Evolutionary conservation across 352 stramenopile genomes (phyloP).

Genomic region (Globisporangium ultimum): DNA sequence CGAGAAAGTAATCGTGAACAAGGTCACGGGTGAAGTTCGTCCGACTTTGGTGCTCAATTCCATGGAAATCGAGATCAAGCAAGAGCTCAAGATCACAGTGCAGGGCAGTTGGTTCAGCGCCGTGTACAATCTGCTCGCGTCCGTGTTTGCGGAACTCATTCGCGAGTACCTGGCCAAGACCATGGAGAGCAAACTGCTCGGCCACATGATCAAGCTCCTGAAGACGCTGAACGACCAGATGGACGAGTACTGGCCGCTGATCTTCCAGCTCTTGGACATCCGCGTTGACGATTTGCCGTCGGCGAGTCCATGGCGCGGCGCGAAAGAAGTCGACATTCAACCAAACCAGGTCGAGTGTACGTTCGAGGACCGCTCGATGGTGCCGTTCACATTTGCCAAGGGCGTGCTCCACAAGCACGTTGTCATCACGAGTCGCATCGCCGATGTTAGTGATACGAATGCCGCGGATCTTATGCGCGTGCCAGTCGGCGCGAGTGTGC

Average conservation of each 20-base stretch:
- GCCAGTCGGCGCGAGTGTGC: slow-evolving; percentile 51
- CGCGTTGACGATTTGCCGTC: slow-evolving; percentile 70
- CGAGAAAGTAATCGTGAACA: slow-evolving; percentile 59
- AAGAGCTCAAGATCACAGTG: slow-evolving; percentile 79
- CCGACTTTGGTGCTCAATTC: slow-evolving; percentile 77
- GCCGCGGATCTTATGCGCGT: slow-evolving; percentile 35
- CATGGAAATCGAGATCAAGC: slow-evolving; percentile 80
- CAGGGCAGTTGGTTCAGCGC: slow-evolving; percentile 86
- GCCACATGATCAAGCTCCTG: slow-evolving; percentile 83
- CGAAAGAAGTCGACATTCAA: slow-evolving; percentile 68
- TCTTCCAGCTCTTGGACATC: slow-evolving; percentile 81
- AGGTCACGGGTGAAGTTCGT: slow-evolving; percentile 58
- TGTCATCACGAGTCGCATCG: slow-evolving; percentile 44
- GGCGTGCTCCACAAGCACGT: slow-evolving; percentile 71
- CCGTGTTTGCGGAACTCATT: slow-evolving; percentile 73
- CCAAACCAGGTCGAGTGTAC: slow-evolving; percentile 64
- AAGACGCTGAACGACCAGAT: slow-evolving; percentile 80
- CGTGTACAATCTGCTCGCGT: slow-evolving; percentile 80
- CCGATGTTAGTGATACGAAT: slow-evolving; percentile 7
- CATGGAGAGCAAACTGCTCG: slow-evolving; percentile 78
- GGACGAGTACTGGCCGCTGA: slow-evolving; percentile 82
- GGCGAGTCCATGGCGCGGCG: slow-evolving; percentile 75
- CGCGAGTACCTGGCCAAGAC: slow-evolving; percentile 83
- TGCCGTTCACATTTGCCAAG: slow-evolving; percentile 72
- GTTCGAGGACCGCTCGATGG: slow-evolving; percentile 36